Evolutionary conservation across 805 yeast genomes (phyloP), one percentile per base, ranked within the genome.

Genomic region (Kodamaea fukazawae): DNA sequence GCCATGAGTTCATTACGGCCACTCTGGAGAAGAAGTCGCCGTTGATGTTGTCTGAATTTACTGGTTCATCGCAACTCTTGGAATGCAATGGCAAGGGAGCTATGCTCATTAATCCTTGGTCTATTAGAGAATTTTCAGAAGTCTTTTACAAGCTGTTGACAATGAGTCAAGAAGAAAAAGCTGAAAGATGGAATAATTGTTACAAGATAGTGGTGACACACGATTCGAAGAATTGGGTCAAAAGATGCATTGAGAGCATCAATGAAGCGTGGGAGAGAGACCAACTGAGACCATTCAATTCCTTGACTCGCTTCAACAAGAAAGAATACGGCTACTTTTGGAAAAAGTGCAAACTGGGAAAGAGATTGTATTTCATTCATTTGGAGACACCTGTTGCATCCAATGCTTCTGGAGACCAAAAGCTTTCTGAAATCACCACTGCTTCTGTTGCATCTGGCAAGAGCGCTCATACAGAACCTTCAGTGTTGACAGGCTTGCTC

Each of bases 1-100:
- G 96, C 51, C 99, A 93, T 57, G 99, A 93, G 59, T 93, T 84
- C 58, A 76, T 89, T 30, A 83, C 82, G 40, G 86, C 95, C 17
- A 77, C 93, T 1, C 64, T 70, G 15, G 78, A 76, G 30, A 77
- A 78, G 43, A 81, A 83, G 48, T 83, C 96, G 0, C 96, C 96
- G 1, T 71, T 91, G 46, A 75, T 93, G 33, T 62, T 93, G 40
- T 86, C 96, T 28, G 99, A 93, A 60, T 93, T 93, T 53, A 89
- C 96, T 1, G 99, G 99, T 1, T 86, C 96, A 8, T 96, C 98
- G 0, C 74, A 83, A 4, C 78, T 91, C 4, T 68, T 93, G 40
- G 71, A 71, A 10, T 55, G 61, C 34, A 44, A 52, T 10, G 71
- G 71, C 1, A 64, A 76, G 17, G 90, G 95, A 9, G 82, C 96